Percentiles rank a stretch among this genome's conserved stretches.
phyloP scores from a whole-genome alignment of 495 filamentous ascomycete genomes.

The Hypoxylon crocopeplum region DNA sequence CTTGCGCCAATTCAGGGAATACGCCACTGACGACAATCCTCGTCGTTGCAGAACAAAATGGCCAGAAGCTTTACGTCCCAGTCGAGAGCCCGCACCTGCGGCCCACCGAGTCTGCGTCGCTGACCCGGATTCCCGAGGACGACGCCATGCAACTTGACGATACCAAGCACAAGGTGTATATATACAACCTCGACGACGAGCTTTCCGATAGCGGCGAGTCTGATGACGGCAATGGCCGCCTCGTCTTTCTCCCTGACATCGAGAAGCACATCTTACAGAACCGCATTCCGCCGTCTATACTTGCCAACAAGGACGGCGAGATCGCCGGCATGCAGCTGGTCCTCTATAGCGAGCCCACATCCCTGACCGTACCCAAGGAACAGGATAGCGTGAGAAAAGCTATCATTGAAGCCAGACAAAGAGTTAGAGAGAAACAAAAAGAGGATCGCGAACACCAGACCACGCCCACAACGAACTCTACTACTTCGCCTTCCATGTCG shows the following conservation, averaged over 20 bases:
- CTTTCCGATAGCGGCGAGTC: slow-evolving; percentile 61
- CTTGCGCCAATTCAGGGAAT: too few relatives aligned
- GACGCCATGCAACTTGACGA: slow-evolving; percentile 89
- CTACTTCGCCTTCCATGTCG: not conserved
- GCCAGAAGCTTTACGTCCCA: slow-evolving; percentile 62
- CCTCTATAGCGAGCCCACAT: slow-evolving; percentile 79
- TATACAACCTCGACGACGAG: slow-evolving; percentile 88
- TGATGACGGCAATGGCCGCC: slow-evolving; percentile 58
- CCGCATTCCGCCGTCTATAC: slow-evolving; percentile 71
- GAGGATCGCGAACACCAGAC: slow-evolving; percentile 21
- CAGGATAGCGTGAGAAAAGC: slow-evolving; percentile 84
- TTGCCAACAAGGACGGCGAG: slow-evolving; percentile 58
- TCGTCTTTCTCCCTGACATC: slow-evolving; percentile 84
- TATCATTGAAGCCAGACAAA: slow-evolving; percentile 79
- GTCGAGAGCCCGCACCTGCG: slow-evolving; percentile 49
- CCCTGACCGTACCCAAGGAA: slow-evolving; percentile 76
- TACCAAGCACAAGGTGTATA: slow-evolving; percentile 84
- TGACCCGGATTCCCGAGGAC: slow-evolving; percentile 39
- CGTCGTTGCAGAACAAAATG: slow-evolving; percentile 55
- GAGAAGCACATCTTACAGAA: slow-evolving; percentile 70
- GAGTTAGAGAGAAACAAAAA: slow-evolving; percentile 60
- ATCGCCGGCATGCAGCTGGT: slow-evolving; percentile 71
- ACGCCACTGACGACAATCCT: slow-evolving; percentile 12
- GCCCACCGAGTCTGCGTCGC: slow-evolving; percentile 16
- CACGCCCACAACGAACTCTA: not conserved